These are phyloP conservation scores for Zostera marina DNA, from an alignment of 116 monocot genomes.

Conservation along the genomic window DNA sequence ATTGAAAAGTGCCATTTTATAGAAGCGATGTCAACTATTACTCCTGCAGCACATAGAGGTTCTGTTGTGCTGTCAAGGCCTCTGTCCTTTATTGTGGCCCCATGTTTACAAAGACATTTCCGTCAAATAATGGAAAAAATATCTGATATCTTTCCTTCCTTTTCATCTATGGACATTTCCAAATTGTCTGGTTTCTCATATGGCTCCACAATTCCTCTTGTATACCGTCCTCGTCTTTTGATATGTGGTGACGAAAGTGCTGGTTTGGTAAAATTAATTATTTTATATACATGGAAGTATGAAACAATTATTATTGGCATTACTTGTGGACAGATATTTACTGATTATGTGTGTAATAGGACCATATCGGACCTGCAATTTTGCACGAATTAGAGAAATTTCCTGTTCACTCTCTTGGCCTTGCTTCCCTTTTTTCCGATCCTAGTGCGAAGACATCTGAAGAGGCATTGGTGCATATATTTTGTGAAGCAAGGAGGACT, in stretches of 20 bases:
- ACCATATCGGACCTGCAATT: constrained; percentile 91
- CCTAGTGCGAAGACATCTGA: constrained; percentile 95
- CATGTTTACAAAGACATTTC: constrained; percentile 65
- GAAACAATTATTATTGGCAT: not conserved
- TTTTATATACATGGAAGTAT: not conserved
- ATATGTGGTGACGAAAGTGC: constrained; percentile 78
- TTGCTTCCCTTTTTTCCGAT: constrained; percentile 97
- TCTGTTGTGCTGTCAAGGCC: constrained; percentile 85
- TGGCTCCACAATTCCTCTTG: constrained; percentile 59
- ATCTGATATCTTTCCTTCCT: constrained; percentile 69
- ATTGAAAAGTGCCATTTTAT: constrained; percentile 91
- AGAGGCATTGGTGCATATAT: constrained; percentile 96
- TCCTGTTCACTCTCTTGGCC: constrained; percentile 89
- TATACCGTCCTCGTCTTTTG: constrained; percentile 84
- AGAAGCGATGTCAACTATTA: constrained; percentile 96
- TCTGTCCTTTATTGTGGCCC: constrained; percentile 67
- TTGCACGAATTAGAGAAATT: constrained; percentile 97
- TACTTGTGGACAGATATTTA: constrained; percentile 2
- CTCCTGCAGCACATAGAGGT: constrained; percentile 94
- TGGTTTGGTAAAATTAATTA: constrained; percentile 60
- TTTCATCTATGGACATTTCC: constrained; percentile 33
- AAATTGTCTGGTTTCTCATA: constrained; percentile 44
- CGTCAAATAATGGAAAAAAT: constrained; percentile 50
- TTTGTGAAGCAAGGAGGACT: constrained; percentile 92
- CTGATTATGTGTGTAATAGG: constrained; percentile 34